Base-by-base conservation (phyloP, 139 green algal genomes). In the Prasinococcaceae sp. region DNA sequence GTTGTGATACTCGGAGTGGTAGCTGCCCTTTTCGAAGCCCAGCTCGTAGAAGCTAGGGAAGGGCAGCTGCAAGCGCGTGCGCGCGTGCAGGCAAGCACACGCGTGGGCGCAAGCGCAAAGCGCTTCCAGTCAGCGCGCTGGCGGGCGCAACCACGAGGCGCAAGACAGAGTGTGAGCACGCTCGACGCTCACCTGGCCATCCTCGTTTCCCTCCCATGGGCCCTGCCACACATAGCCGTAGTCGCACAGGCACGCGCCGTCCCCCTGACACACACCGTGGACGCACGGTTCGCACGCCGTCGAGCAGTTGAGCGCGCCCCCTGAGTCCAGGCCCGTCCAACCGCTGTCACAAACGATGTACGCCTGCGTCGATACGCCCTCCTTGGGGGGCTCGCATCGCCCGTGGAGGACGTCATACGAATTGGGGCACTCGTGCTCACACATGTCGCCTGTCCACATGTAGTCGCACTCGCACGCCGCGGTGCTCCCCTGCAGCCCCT, bases 151-250 rank as follows among this genome's bases (percentile, higher is more conserved):
- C n/a, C n/a, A n/a, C n/a, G n/a, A n/a, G n/a, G n/a, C n/a, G n/a
- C n/a, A n/a, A n/a, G n/a, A n/a, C n/a, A n/a, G n/a, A n/a, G n/a
- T n/a, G n/a, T n/a, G n/a, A n/a, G n/a, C n/a, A n/a, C n/a, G n/a
- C n/a, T n/a, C n/a, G n/a, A n/a, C n/a, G n/a, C n/a, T n/a, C n/a
- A n/a, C n/a, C n/a, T n/a, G n/a, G n/a, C n/a, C n/a, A n/a, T n/a
- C n/a, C n/a, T n/a, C n/a, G n/a, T n/a, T n/a, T n/a, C n/a, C n/a
- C n/a, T 4, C 16, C 22, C 3, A 47, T 19, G 4, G 37, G 36
- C 12, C 9, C 22, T 59, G 51, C 51, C 51, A 59, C 19, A 59
- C 49, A 23, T 50, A 50, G 6, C 51, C 51, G 37, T 59, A 59
- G 37, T 59, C 51, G 24, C 51, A 59, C 6, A 59, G 36, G 29